These are phyloP conservation scores for Colletotrichum sp. DNA, from an alignment of 2,329 filamentous ascomycete genomes.

Conservation along the genomic window DNA sequence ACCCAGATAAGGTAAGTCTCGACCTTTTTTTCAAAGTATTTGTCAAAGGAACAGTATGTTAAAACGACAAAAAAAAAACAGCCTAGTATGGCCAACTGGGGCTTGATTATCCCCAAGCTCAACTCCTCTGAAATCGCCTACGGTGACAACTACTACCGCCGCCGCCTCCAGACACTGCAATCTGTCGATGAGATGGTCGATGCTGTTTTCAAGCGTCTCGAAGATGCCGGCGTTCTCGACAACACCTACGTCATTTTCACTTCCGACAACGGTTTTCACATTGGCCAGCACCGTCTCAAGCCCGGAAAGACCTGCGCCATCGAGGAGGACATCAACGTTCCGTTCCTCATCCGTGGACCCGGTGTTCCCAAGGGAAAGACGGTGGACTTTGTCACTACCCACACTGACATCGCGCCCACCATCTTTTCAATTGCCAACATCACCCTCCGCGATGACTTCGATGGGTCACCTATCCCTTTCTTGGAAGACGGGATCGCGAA, in stretches of 20 bases:
- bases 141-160: constrained; percentile 56
- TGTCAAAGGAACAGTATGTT: too few relatives aligned
- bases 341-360: constrained; percentile 61
- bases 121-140: constrained; percentile 46
- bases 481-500: constrained; percentile 22
- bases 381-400: constrained; percentile 57
- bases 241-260: constrained; percentile 66
- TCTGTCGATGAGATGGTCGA: constrained; percentile 61
- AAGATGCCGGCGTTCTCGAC: constrained; percentile 61
- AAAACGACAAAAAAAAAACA: too few relatives aligned
- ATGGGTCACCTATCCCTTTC: constrained; percentile 59
- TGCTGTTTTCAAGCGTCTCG: constrained; percentile 46
- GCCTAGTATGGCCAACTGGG: constrained; percentile 51
- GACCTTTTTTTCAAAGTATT: too few relatives aligned
- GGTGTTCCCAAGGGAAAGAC: constrained; percentile 45
- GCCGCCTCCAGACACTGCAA: constrained; percentile 56
- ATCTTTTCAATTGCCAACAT: constrained; percentile 52
- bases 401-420: constrained; percentile 69
- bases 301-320: constrained; percentile 64
- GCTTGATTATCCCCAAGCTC: constrained; percentile 44
- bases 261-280: constrained; percentile 66
- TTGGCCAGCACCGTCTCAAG: constrained; percentile 62
- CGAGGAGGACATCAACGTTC: constrained; percentile 65
- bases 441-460: constrained; percentile 53
- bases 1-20: constrained; percentile 54